Evolutionary conservation across 495 filamentous ascomycete species (phyloP).

Genomic region (Tuber microsphaerosporum): DNA sequence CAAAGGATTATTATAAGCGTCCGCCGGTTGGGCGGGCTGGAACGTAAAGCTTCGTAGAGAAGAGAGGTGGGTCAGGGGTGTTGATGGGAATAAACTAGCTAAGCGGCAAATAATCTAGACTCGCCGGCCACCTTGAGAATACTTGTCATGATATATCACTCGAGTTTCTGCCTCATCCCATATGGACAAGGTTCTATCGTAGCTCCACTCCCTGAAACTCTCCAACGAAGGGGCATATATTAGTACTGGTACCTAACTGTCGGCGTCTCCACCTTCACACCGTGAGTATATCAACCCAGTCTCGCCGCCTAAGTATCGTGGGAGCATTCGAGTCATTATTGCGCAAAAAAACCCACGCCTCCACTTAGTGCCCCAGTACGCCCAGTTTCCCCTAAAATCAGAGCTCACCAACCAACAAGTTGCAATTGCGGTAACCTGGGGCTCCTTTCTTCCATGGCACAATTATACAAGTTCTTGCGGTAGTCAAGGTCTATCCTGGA

Average conservation of each 20-base stretch:
- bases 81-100: neutral
- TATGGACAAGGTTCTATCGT: neutral
- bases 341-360: too few species aligned
- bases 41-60: neutral
- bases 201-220: neutral
- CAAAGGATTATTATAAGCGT: neutral
- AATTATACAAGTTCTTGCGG: too few species aligned
- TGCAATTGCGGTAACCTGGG: neutral
- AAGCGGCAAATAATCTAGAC: neutral
- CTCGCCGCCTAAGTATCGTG: neutral
- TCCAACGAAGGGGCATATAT: neutral
- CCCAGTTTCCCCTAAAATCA: neutral
- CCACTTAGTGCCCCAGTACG: too few species aligned
- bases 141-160: neutral
- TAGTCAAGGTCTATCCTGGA: constrained; percentile 11
- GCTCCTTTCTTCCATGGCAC: neutral
- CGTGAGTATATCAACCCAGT: neutral
- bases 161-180: neutral
- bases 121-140: neutral
- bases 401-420: neutral
- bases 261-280: too few species aligned
- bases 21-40: neutral
- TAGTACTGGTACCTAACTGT: neutral
- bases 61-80: neutral
- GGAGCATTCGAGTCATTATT: too few species aligned